A percentile compares a stretch with the other conserved stretches of the same genome.
Conservation (phyloP, 2,329 filamentous ascomycete genomes). For the Xylariales sp. region DNA sequence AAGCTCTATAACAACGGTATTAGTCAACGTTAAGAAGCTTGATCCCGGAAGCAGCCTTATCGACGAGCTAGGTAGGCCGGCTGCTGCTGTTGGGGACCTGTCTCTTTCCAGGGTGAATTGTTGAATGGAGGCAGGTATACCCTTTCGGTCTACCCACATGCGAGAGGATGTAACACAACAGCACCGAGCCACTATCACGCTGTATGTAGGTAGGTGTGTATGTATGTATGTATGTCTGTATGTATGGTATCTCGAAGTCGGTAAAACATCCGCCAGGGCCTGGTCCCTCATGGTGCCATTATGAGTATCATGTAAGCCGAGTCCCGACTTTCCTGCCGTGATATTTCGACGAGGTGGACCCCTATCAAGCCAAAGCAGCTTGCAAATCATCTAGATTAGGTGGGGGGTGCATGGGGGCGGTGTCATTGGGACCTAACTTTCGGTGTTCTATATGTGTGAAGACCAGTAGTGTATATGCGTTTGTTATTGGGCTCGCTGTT, state of each 20-base stretch:
- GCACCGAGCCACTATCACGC: conserved; percentile 10
- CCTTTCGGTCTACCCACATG: conserved; percentile 25
- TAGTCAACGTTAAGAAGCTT: conserved; percentile 9
- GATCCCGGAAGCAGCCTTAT: conserved; percentile 13
- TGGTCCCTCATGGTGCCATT: conserved; percentile 10
- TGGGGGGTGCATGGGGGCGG: conserved; percentile 10
- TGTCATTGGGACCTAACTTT: neutral
- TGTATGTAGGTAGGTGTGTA: too few species aligned
- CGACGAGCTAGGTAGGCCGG: conserved; percentile 4
- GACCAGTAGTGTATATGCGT: neutral
- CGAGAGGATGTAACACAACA: conserved; percentile 17
- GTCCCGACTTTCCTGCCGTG: conserved; percentile 19
- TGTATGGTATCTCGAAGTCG: neutral
- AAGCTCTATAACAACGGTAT: conserved; percentile 16
- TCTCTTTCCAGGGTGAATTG: conserved; percentile 4
- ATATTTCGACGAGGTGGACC: conserved; percentile 16
- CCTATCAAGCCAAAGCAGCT: conserved; percentile 14
- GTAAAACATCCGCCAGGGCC: neutral
- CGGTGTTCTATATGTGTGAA: neutral
- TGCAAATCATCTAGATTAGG: conserved; percentile 3
- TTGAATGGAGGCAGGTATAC: neutral
- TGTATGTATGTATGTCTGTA: too few species aligned
- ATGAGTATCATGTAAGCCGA: conserved; percentile 18
- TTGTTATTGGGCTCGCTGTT: neutral
- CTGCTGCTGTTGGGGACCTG: neutral